Percentiles rank a stretch among this genome's conserved stretches.
phyloP scores from a whole-genome alignment of 108 stramenopile genomes.

The Cyclotella distinguenda region DNA sequence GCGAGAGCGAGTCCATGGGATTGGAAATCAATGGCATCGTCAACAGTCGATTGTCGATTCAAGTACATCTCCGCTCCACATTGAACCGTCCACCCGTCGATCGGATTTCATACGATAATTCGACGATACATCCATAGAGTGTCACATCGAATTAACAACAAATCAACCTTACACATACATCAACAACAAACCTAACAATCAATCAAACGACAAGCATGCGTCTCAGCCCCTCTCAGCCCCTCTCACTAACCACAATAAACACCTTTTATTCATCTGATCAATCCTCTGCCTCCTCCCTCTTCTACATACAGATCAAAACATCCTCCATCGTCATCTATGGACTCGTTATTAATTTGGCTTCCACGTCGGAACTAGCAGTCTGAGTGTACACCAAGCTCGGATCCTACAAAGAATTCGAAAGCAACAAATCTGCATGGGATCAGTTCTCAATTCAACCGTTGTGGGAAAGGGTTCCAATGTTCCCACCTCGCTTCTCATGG shows the following conservation, averaged over 20 bases:
- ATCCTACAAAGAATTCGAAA: slow-evolving; percentile 8
- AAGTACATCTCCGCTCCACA: too few relatives aligned
- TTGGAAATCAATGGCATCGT: too few relatives aligned
- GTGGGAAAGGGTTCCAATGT: slow-evolving; percentile 1
- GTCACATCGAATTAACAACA: too few relatives aligned
- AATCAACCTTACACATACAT: background rate
- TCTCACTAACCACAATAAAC: background rate
- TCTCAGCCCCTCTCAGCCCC: background rate
- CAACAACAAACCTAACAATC: background rate
- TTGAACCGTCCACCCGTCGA: too few relatives aligned
- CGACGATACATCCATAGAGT: too few relatives aligned
- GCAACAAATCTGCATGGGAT: slow-evolving; percentile 17
- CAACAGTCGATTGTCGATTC: too few relatives aligned
- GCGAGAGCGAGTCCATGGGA: too few relatives aligned
- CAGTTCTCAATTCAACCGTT: slow-evolving; percentile 5
- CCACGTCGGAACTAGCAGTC: background rate
- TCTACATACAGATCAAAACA: slow-evolving; percentile 13
- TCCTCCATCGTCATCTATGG: slow-evolving; percentile 16
- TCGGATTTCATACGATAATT: too few relatives aligned
- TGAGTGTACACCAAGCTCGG: slow-evolving; percentile 15
- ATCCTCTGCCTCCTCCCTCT: slow-evolving; percentile 3
- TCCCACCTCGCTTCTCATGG: slow-evolving; percentile 9
- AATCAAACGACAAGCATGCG: background rate
- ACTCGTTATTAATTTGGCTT: slow-evolving; percentile 7
- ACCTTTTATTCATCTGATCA: slow-evolving; percentile 6